Evolutionary conservation across 2,329 filamentous ascomycete genomes (phyloP).

Genomic region (Scytalidium lignicola): DNA sequence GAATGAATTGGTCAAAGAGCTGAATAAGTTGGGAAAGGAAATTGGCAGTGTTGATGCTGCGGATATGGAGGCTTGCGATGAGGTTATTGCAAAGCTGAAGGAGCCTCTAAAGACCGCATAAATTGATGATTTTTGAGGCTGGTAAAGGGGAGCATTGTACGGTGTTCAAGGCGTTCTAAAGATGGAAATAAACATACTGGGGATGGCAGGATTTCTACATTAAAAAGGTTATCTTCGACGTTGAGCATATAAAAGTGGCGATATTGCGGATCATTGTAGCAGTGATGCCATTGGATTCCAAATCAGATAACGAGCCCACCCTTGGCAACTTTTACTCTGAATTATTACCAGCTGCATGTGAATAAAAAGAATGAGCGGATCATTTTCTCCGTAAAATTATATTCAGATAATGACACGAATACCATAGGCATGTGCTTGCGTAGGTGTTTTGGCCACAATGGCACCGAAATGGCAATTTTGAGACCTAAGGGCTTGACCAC

Average conservation of each 20-base stretch:
- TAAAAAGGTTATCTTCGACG: too few species aligned
- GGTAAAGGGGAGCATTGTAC: neutral
- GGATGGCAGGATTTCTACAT: too few species aligned
- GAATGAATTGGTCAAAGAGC: slow-evolving; percentile 59
- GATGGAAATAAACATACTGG: neutral
- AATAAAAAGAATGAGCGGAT: neutral
- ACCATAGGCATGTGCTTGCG: neutral
- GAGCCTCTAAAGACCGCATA: slow-evolving; percentile 28
- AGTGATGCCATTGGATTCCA: too few species aligned
- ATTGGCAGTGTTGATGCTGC: slow-evolving; percentile 65
- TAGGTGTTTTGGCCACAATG: neutral
- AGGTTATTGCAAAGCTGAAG: slow-evolving; percentile 63
- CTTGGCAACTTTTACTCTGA: too few species aligned
- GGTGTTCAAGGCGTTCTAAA: neutral
- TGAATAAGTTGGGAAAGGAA: slow-evolving; percentile 51
- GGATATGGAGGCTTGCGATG: slow-evolving; percentile 84
- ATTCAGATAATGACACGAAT: neutral
- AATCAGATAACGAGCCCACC: too few species aligned
- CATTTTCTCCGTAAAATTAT: neutral
- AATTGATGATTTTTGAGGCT: neutral
- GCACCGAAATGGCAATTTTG: neutral
- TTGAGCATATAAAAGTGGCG: too few species aligned
- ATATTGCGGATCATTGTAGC: too few species aligned
- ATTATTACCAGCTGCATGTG: neutral
- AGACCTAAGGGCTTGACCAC: neutral